Base-by-base conservation (phyloP, 495 filamentous ascomycete species). In the Podospora anserina region DNA sequence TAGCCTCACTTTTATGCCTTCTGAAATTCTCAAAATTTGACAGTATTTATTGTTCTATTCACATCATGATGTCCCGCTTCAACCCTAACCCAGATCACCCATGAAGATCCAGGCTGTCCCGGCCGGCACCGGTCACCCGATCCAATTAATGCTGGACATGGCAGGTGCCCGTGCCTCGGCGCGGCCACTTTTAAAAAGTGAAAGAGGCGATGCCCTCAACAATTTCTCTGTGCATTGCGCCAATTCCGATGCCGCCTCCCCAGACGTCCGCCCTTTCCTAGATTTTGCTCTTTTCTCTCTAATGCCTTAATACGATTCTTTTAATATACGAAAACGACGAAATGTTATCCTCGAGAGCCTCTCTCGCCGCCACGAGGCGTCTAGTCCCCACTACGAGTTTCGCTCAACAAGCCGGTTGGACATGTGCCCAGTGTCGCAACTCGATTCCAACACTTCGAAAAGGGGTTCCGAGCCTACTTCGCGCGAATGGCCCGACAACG, bases 391-490 rank as follows among this genome's bases (percentile, higher is more conserved):
- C 75, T 64, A 65, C 54, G 30, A 28, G 19, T 66, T 49, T 49
- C 15, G 39, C 15, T 49, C 39, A 49, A 49, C 39, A 49, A 49
- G 27, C 63, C 7, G 67, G 68, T 27, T 79, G 77, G 82, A 83
- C 79, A 13, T 84, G 82, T 65, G 71, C 78, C 63, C 79, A 72
- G 56, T 84, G 82, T 69, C 82, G 82, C 72, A 78, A 69, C 44
- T 77, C 77, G 58, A 57, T 73, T 23, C 66, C 73, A 9, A 34
- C 20, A 5, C 65, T 39, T 54, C 72, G 30, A 7, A 65, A 32
- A 61, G 23, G 39, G 16, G 26, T 7, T 4, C 59, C 59, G 7
- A 27, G n/a, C 23, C 20, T 61, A 61, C 59, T 49, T 16, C 59
- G 59, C 16, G 30, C 59, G 27, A 61, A 61, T 61, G 66, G 69